Conservation (phyloP, 1,284 basidiomycete species). For the Gomphus bonarii region DNA sequence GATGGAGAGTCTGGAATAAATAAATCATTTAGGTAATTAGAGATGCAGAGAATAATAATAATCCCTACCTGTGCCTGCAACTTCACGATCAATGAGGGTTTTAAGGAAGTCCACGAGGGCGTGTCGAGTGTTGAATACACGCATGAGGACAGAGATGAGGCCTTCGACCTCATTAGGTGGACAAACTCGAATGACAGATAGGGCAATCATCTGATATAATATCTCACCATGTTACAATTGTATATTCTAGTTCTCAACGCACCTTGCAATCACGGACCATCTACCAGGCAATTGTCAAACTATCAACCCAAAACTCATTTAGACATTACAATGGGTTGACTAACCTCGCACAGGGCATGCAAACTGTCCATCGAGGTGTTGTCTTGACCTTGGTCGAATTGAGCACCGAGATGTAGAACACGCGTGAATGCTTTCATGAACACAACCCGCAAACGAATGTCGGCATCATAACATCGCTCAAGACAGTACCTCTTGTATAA, state of each 20-base stretch:
- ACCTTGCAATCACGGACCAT: constrained; percentile 4
- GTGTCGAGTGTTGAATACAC: constrained; percentile 71
- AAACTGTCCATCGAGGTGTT: neutral
- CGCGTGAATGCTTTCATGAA: constrained; percentile 83
- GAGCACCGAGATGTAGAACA: constrained; percentile 73
- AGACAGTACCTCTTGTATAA: constrained; percentile 85
- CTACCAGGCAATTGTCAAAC: neutral
- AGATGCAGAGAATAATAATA: neutral
- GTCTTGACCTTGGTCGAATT: constrained; percentile 51
- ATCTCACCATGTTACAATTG: neutral
- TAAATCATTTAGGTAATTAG: neutral
- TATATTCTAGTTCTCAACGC: neutral
- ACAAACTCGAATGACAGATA: constrained; percentile 82
- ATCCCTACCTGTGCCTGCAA: constrained; percentile 60
- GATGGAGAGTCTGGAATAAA: constrained; percentile 34
- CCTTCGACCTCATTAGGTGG: constrained; percentile 64
- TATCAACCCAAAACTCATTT: neutral
- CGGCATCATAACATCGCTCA: constrained; percentile 68
- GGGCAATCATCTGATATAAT: constrained; percentile 41
- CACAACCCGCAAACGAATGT: constrained; percentile 65
- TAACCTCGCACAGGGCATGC: constrained; percentile 47
- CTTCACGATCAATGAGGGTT: constrained; percentile 76
- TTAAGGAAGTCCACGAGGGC: constrained; percentile 69
- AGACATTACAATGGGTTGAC: constrained; percentile 17
- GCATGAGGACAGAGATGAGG: constrained; percentile 76